Evolutionary conservation across 2,329 filamentous ascomycete species (phyloP).

Genomic region (Xylariaceae sp.): DNA sequence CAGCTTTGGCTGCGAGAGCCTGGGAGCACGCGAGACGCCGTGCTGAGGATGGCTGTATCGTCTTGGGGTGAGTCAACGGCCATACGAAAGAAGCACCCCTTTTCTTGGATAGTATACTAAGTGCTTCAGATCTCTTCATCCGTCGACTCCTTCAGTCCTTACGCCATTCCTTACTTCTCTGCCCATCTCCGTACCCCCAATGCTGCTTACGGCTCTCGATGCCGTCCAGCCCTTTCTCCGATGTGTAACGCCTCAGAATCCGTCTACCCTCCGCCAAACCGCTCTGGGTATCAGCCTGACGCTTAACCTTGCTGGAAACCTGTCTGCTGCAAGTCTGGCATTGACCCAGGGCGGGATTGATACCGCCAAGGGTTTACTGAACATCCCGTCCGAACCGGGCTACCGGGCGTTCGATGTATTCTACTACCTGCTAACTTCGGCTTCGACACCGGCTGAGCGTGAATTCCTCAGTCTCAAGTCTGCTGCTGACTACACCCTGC

Average conservation of each 20-base stretch:
- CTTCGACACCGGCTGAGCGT: constrained; percentile 79
- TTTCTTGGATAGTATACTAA: constrained; percentile 14
- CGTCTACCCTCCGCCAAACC: constrained; percentile 73
- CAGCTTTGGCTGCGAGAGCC: constrained; percentile 69
- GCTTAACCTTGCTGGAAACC: constrained; percentile 71
- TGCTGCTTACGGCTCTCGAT: constrained; percentile 71
- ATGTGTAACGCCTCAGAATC: constrained; percentile 83
- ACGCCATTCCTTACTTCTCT: constrained; percentile 75
- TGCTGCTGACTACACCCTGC: constrained; percentile 68
- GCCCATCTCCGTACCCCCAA: constrained; percentile 70
- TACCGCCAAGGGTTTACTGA: constrained; percentile 70
- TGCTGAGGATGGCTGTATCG: constrained; percentile 90
- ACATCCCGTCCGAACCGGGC: constrained; percentile 71
- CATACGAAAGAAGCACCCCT: background rate
- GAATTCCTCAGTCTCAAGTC: constrained; percentile 80
- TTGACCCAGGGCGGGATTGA: constrained; percentile 86
- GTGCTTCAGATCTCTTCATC: constrained; percentile 68
- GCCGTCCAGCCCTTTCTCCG: constrained; percentile 81
- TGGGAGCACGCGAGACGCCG: constrained; percentile 95
- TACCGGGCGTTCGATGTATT: constrained; percentile 96
- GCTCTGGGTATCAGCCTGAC: constrained; percentile 77
- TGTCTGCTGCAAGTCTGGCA: constrained; percentile 69
- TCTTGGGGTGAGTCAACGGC: constrained; percentile 67
- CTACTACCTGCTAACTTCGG: constrained; percentile 91
- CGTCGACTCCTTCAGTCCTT: constrained; percentile 79